Evolutionary conservation across 2,329 filamentous ascomycete species (phyloP).

Genomic region (Aspergillus luchuensis): DNA sequence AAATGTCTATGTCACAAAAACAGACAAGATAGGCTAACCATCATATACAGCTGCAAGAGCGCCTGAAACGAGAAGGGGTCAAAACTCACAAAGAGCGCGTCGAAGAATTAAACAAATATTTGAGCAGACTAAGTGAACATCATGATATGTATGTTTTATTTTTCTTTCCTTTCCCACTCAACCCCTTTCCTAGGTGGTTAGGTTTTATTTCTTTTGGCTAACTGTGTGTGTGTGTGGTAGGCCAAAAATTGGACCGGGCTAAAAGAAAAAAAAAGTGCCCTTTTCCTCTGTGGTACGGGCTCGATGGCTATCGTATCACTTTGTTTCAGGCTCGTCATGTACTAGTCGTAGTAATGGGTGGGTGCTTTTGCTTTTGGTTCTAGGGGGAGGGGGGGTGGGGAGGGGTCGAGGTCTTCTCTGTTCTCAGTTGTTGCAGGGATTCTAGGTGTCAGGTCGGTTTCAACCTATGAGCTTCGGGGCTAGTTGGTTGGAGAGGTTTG

Average conservation of each 20-base stretch:
- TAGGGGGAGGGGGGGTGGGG: not conserved
- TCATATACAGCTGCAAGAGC: constrained; percentile 70
- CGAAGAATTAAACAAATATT: constrained; percentile 90
- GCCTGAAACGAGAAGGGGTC: constrained; percentile 78
- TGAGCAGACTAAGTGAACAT: constrained; percentile 90
- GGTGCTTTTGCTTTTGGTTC: not conserved
- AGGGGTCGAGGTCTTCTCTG: not conserved
- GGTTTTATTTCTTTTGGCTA: not conserved
- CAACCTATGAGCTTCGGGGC: not conserved
- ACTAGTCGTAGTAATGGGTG: not conserved
- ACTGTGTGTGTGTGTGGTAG: constrained; percentile 19
- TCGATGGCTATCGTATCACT: not conserved
- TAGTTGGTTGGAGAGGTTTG: not conserved
- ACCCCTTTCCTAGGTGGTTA: not conserved
- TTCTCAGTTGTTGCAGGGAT: not conserved
- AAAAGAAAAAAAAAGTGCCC: constrained; percentile 14
- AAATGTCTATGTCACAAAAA: not conserved
- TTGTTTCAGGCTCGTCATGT: not conserved
- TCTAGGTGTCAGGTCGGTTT: not conserved
- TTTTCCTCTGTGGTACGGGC: not conserved
- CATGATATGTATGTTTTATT: constrained; percentile 75
- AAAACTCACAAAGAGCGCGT: constrained; percentile 98
- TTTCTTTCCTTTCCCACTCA: not conserved
- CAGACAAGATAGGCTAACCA: not conserved
- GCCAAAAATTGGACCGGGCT: constrained; percentile 47